Evolutionary conservation across 106 monocot genomes (phyloP).

Genomic region (Acorus calamus): DNA sequence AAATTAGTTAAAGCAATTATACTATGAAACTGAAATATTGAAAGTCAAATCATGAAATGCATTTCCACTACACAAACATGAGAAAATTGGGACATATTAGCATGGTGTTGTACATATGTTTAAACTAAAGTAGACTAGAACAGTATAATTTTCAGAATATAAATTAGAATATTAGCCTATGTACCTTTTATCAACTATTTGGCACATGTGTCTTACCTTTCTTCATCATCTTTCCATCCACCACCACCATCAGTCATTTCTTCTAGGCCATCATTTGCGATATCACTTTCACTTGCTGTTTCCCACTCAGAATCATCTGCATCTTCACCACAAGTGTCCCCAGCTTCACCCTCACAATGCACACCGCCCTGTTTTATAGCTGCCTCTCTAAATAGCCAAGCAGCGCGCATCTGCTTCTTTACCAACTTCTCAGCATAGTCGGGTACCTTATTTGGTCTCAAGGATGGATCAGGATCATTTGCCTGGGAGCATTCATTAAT

Average conservation of each 20-base stretch:
- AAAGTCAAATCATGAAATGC: no score
- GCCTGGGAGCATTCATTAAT: conserved; percentile 8
- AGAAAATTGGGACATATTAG: no score
- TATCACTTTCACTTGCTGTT: background rate
- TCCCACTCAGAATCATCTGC: background rate
- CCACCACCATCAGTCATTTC: background rate
- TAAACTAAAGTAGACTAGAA: no score
- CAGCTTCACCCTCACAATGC: background rate
- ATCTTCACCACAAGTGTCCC: background rate
- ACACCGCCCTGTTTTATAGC: background rate
- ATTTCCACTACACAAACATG: no score
- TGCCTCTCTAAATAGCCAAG: conserved; percentile 28
- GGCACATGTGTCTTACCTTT: background rate
- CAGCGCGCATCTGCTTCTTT: conserved; percentile 46
- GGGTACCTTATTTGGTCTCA: conserved; percentile 22
- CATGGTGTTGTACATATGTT: no score
- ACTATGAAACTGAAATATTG: no score
- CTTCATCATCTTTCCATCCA: background rate
- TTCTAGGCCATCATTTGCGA: background rate
- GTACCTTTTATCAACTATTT: no score
- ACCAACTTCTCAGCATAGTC: conserved; percentile 54
- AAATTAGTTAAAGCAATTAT: no score
- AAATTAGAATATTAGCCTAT: no score
- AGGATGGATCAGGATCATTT: background rate
- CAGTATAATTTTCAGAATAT: no score